phyloP scores from a whole-genome alignment of 2,329 filamentous ascomycete species.

The Rhytidhysteron rufulum region DNA sequence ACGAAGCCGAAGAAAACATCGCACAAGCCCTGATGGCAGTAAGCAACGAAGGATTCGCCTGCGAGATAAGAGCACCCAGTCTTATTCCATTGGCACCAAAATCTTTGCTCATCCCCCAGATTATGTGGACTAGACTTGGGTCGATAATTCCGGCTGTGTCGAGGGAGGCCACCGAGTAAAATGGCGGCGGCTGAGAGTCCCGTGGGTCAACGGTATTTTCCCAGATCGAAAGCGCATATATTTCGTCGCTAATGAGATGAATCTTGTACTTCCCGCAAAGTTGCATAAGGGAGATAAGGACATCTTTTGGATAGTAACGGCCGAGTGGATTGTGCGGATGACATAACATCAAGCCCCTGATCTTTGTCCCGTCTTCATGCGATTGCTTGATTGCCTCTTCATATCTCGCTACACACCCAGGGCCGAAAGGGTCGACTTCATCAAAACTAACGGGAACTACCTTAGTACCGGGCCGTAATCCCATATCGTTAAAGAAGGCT shows the following conservation, averaged over 20 bases:
- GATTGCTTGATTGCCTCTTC: slow-evolving; percentile 41
- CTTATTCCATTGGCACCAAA: slow-evolving; percentile 57
- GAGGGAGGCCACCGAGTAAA: slow-evolving; percentile 19
- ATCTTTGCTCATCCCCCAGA: slow-evolving; percentile 45
- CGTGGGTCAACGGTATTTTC: slow-evolving; percentile 33
- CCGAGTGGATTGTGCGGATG: slow-evolving; percentile 53
- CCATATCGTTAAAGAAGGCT: slow-evolving; percentile 46
- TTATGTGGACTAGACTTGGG: slow-evolving; percentile 47
- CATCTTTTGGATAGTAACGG: slow-evolving; percentile 31
- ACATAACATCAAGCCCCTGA: slow-evolving; percentile 50
- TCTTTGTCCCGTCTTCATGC: slow-evolving; percentile 33
- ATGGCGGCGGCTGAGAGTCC: slow-evolving; percentile 6
- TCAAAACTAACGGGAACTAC: slow-evolving; percentile 45
- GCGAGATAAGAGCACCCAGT: slow-evolving; percentile 49
- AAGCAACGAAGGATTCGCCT: slow-evolving; percentile 16
- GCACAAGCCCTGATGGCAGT: slow-evolving; percentile 6
- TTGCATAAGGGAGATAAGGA: slow-evolving; percentile 42
- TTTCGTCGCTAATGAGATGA: slow-evolving; percentile 57
- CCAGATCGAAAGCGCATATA: slow-evolving; percentile 55
- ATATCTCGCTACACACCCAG: slow-evolving; percentile 42
- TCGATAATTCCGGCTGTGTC: slow-evolving; percentile 43
- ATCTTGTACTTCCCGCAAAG: slow-evolving; percentile 50
- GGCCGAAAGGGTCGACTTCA: slow-evolving; percentile 42
- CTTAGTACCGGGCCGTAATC: slow-evolving; percentile 37
- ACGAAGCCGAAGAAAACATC: slow-evolving; percentile 8